These are phyloP conservation scores for Nissolia schottii DNA, from an alignment of 306 rosid genomes.

Conservation along the genomic window DNA sequence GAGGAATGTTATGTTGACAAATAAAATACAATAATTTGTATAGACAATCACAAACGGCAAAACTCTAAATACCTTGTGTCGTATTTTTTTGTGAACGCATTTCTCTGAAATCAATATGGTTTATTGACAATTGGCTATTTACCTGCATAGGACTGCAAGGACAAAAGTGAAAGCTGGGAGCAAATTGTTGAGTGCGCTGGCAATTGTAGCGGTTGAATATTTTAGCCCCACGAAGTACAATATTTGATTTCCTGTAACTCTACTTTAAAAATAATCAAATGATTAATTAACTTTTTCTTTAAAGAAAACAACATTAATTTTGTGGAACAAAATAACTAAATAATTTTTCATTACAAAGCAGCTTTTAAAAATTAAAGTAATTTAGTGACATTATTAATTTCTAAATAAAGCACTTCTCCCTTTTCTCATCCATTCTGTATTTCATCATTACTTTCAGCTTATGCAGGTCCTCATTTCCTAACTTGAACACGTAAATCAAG, in stretches of 20 bases:
- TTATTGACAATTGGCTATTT: background rate
- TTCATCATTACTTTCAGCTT: background rate
- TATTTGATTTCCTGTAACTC: constrained; percentile 67
- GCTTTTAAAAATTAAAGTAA: background rate
- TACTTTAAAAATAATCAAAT: constrained; percentile 31
- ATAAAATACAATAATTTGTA: too few relatives aligned
- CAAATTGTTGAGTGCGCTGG: constrained; percentile 56
- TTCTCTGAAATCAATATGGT: too few relatives aligned
- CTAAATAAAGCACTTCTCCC: background rate
- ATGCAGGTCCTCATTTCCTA: too few relatives aligned
- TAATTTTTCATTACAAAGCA: background rate
- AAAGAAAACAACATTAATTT: too few relatives aligned
- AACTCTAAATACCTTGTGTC: too few relatives aligned
- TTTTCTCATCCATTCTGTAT: background rate
- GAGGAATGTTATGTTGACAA: too few relatives aligned
- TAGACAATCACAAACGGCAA: too few relatives aligned
- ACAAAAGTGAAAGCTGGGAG: constrained; percentile 85
- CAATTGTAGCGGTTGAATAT: constrained; percentile 50
- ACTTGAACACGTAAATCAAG: background rate
- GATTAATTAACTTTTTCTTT: background rate
- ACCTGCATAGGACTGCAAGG: constrained; percentile 74
- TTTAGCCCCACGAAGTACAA: constrained; percentile 63
- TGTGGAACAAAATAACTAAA: background rate
- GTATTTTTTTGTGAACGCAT: too few relatives aligned
- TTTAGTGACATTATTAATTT: too few relatives aligned